Base-by-base conservation (phyloP, 2,329 filamentous ascomycete genomes). In the Botrytis deweyae region DNA sequence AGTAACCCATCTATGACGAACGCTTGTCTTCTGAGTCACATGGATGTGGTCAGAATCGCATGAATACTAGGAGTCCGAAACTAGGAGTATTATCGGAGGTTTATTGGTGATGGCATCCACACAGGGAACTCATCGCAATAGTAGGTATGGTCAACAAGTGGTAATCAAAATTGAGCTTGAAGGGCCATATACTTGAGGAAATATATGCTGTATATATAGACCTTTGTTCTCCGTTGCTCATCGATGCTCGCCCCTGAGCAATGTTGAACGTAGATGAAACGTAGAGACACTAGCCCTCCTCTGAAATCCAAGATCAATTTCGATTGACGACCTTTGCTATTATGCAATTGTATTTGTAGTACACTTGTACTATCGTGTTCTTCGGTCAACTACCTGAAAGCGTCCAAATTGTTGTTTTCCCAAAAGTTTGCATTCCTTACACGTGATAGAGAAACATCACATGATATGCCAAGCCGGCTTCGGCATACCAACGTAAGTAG, bases 331-430 rank as follows among this genome's bases (percentile, higher is more conserved):
- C 2, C 22, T 52, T 12, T n/a, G 22, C 4, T 25, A 52, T 38
- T 38, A 38, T 38, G 36, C 33, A 33, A 33, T 33, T 33, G 33
- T 33, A 33, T 33, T 33, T 33, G 33, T 33, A 33, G 33, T 33
- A 33, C 14, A 55, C 25, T 29, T 29, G 3, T 55, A 29, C n/a
- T 16, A 29, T 55, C 25, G 6, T 6, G 29, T 18, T 18, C 5
- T 29, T 0, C 25, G 14, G 0, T 29, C 52, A 6, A n/a, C 1
- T 1, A 3, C 2, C 14, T 29, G 14, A 12, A 14, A 18, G 29
- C 14, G 8, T 55, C 14, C 12, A 29, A 55, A 1, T 25, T 12
- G 9, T 4, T 6, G 20, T 2, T 10, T 49, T 49, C 4, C 22
- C 38, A 40, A 25, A 0, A 6, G 7, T 10, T 25, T 49, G 22